Evolutionary conservation across 1,284 basidiomycete genomes (phyloP), one percentile per base, ranked within the genome.

Genomic region (Pyrrhoderma lamaoense): DNA sequence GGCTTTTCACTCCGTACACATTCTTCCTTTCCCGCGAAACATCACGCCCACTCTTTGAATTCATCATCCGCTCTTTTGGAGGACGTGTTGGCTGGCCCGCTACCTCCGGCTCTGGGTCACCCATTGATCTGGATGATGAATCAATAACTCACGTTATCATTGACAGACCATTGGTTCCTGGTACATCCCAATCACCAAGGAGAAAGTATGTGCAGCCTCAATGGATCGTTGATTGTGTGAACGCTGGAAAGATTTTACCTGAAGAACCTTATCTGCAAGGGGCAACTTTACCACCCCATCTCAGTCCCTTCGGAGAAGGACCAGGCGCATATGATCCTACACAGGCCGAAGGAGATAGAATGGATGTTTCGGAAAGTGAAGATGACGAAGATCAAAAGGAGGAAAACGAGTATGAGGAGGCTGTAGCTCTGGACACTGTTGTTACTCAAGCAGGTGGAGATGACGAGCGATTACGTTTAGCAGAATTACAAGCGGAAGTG

Each of bases 211-310:
- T 99, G 8, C 96, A 99, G 68, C 96, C 96, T 14, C 96, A 99
- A 68, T 99, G 96, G 95, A 80, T 98, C 23, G 89, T 94, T 34
- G 96, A 99, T 68, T 96, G 89, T 64, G 84, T 96, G 63, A 99
- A 99, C 67, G 79, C 84, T 19, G 81, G 84, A 16, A 90, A 79
- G 65, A 76, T 97, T 51, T 75, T 98, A 31, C 76, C 92, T 1
- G 89, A 94, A 60, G 93, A 88, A 53, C 74, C 80, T 44, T 99
- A 99, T 65, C 77, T 75, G 8, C 93, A 93, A 59, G 96, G 94
- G 1, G 80, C 83, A 60, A 80, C 81, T 2, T 77, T 99, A 42
- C 96, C 96, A 3, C 94, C 96, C 31, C 96, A 99, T 71, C 67
- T 99, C 57, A 95, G 91, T 71, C 96, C 96, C 16, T 99, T 99